These are phyloP conservation scores for Iberis pinnata DNA, from an alignment of 345 rosid genomes.

Conservation along the genomic window DNA sequence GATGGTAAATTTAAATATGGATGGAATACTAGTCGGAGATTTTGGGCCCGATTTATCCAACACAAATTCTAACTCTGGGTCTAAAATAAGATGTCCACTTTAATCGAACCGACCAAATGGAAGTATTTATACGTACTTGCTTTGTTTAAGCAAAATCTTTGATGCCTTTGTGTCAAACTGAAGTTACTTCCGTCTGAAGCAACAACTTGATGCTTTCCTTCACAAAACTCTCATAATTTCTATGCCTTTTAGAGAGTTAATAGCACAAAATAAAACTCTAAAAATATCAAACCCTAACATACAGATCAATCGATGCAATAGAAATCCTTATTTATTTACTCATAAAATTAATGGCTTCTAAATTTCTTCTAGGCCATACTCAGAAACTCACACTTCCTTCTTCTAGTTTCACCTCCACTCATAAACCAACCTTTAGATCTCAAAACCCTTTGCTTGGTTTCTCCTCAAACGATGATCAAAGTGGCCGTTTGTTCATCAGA, in stretches of 20 bases:
- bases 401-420: slow-evolving; percentile 16
- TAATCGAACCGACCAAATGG: too few species aligned
- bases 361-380: slow-evolving; percentile 29
- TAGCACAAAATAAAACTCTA: slow-evolving; percentile 4
- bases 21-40: too few species aligned
- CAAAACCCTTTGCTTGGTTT: slow-evolving; percentile 15
- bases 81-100: too few species aligned
- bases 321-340: background rate
- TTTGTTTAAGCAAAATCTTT: slow-evolving; percentile 1
- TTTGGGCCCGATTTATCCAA: too few species aligned
- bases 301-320: slow-evolving; percentile 6
- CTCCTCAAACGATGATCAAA: slow-evolving; percentile 8
- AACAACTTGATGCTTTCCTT: slow-evolving; percentile 43
- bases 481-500: slow-evolving; percentile 12
- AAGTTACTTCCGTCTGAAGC: slow-evolving; percentile 29
- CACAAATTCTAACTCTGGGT: too few species aligned
- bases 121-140: too few species aligned
- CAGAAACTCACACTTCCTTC: slow-evolving; percentile 13
- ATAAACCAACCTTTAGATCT: slow-evolving; percentile 1
- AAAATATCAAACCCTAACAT: background rate
- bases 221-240: slow-evolving; percentile 6
- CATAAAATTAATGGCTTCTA: slow-evolving; percentile 28
- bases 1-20: too few species aligned
- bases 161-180: slow-evolving; percentile 27
- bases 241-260: slow-evolving; percentile 1